Evolutionary conservation across 805 yeast species (phyloP).

Genomic region (Debaryomyces tyrocola): DNA sequence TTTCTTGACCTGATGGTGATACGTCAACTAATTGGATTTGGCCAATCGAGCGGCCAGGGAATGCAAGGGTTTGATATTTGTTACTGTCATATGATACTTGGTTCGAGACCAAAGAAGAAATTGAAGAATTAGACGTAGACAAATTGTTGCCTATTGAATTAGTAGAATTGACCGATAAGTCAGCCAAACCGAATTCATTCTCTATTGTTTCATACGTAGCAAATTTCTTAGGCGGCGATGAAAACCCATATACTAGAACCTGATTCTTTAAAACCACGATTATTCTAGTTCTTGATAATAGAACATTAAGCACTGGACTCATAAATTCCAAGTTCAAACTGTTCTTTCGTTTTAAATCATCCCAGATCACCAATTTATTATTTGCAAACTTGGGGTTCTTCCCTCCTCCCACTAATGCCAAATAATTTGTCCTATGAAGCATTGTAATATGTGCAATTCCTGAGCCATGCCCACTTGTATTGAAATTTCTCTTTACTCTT

Average conservation of each 20-base stretch:
- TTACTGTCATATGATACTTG: constrained; percentile 12
- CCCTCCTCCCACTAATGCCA: constrained; percentile 91
- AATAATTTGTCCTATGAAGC: constrained; percentile 88
- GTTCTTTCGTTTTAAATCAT: constrained; percentile 76
- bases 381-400: constrained; percentile 72
- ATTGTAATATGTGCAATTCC: constrained; percentile 79
- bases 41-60: constrained; percentile 75
- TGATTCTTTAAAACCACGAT: constrained; percentile 68
- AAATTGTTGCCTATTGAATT: constrained; percentile 1
- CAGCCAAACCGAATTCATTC: constrained; percentile 66
- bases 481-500: constrained; percentile 61
- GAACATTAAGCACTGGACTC: constrained; percentile 71
- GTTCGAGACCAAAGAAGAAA: constrained; percentile 6
- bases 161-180: constrained; percentile 39
- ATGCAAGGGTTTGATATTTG: constrained; percentile 59
- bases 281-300: constrained; percentile 72
- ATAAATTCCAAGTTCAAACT: constrained; percentile 74
- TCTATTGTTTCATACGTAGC: constrained; percentile 64
- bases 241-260: constrained; percentile 76
- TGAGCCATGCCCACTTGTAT: constrained; percentile 21
- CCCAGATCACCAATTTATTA: constrained; percentile 87
- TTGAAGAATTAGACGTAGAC: constrained; percentile 2
- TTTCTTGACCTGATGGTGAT: constrained; percentile 61
- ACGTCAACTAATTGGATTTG: constrained; percentile 80
- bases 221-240: constrained; percentile 71